Percentiles rank a stretch among this genome's conserved stretches.
Conservation (phyloP, 345 rosid genomes). For the Hypericum androsaemum region DNA sequence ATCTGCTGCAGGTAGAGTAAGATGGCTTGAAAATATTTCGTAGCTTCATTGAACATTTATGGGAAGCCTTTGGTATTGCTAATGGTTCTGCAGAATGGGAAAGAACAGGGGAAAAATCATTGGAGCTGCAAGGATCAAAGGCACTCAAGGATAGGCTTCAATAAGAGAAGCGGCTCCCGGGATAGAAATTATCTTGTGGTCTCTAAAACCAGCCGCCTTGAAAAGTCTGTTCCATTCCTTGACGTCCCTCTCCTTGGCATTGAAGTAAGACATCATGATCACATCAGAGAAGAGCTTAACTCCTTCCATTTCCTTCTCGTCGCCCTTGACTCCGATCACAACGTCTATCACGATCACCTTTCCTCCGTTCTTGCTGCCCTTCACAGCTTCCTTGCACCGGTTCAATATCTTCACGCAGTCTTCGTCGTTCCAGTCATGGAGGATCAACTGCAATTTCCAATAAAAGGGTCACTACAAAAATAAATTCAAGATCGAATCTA, state of each 20-base stretch:
- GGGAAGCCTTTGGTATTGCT: too few species aligned
- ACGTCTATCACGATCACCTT: neutral
- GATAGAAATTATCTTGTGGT: neutral
- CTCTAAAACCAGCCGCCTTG: neutral
- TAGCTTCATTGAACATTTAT: too few species aligned
- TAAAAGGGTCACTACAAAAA: too few species aligned
- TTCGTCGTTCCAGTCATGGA: constrained; percentile 1
- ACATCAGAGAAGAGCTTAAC: neutral
- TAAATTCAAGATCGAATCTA: too few species aligned
- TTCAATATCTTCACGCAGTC: neutral
- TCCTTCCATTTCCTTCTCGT: neutral
- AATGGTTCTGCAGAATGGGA: too few species aligned
- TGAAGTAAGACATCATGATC: neutral
- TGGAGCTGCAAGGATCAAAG: too few species aligned
- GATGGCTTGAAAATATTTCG: too few species aligned
- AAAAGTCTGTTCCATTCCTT: neutral
- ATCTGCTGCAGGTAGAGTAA: too few species aligned
- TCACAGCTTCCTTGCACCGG: neutral
- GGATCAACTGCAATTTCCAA: neutral
- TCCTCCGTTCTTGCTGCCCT: neutral
- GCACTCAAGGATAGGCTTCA: neutral
- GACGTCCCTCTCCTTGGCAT: too few species aligned
- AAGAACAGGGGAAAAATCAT: too few species aligned
- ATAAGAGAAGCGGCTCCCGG: neutral
- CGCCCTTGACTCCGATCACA: neutral